Evolutionary conservation across 2,329 filamentous ascomycete genomes (phyloP).

Genomic region (Ceratocystiopsis sp.): DNA sequence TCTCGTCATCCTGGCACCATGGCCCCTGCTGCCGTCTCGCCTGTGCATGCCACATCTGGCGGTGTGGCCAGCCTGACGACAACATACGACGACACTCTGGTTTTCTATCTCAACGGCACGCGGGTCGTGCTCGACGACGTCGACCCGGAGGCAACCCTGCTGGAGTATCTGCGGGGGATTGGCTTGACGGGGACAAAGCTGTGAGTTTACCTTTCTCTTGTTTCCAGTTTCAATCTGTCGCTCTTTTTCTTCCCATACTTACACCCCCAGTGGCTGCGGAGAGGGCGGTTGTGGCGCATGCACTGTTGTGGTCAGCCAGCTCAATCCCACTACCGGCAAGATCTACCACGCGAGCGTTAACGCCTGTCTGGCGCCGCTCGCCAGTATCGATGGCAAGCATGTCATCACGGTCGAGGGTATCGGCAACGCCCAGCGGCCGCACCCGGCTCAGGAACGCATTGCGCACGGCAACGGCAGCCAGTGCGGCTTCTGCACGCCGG

Average conservation of each 20-base stretch:
- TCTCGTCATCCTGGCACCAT: conserved; percentile 17
- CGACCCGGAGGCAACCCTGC: conserved; percentile 78
- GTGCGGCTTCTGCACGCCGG: conserved; percentile 87
- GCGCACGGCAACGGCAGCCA: conserved; percentile 80
- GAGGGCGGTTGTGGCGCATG: conserved; percentile 95
- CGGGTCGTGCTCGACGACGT: conserved; percentile 71
- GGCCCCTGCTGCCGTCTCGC: conserved; percentile 39
- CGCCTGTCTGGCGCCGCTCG: conserved; percentile 81
- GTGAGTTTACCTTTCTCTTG: conserved; percentile 17
- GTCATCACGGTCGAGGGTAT: conserved; percentile 97
- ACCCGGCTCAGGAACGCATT: conserved; percentile 80
- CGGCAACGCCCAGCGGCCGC: conserved; percentile 69
- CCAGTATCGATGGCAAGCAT: conserved; percentile 92
- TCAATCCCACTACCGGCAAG: conserved; percentile 78
- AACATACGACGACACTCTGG: conserved; percentile 68
- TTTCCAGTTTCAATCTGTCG: not conserved
- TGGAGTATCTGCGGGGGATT: conserved; percentile 86
- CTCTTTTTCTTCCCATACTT: not conserved
- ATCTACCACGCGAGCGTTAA: conserved; percentile 97
- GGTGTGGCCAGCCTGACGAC: conserved; percentile 43
- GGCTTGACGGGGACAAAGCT: conserved; percentile 92
- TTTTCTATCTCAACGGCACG: conserved; percentile 91
- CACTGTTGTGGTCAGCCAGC: conserved; percentile 85
- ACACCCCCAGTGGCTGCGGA: conserved; percentile 53
- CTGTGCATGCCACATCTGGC: conserved; percentile 22